Evolutionary conservation across 352 stramenopile genomes (phyloP).

Genomic region (Phytopythium oedochilum): DNA sequence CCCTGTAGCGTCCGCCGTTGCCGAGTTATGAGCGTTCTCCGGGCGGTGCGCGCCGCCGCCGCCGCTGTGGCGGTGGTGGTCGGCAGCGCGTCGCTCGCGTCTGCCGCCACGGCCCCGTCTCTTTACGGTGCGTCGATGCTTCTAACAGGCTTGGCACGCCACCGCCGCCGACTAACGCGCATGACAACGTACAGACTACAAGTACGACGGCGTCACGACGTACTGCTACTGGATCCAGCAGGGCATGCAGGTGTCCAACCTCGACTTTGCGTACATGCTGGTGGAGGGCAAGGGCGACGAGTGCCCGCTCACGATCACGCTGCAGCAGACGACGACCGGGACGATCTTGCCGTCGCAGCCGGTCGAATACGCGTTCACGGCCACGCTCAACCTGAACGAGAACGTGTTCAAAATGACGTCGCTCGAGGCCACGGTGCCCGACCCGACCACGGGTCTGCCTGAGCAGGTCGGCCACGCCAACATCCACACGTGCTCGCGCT

Average conservation of each 20-base stretch:
- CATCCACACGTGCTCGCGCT: slow-evolving; percentile 64
- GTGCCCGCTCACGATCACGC: slow-evolving; percentile 55
- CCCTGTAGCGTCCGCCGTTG: background rate
- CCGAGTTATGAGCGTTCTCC: slow-evolving; percentile 1
- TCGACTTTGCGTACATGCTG: slow-evolving; percentile 70
- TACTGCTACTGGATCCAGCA: slow-evolving; percentile 82
- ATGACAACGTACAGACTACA: slow-evolving; percentile 43
- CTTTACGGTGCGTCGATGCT: slow-evolving; percentile 43
- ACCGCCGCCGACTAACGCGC: background rate
- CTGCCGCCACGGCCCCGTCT: slow-evolving; percentile 29
- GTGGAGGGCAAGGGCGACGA: slow-evolving; percentile 30
- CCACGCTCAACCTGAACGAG: slow-evolving; percentile 63
- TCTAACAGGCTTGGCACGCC: no score
- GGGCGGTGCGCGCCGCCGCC: slow-evolving; percentile 6
- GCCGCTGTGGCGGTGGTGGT: slow-evolving; percentile 15
- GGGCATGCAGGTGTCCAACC: slow-evolving; percentile 59
- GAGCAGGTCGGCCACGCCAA: slow-evolving; percentile 75
- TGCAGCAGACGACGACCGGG: slow-evolving; percentile 40
- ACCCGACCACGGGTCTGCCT: slow-evolving; percentile 44
- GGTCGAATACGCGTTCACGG: slow-evolving; percentile 69
- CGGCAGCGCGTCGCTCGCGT: slow-evolving; percentile 9
- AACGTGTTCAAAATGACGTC: slow-evolving; percentile 65
- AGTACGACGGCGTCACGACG: slow-evolving; percentile 69
- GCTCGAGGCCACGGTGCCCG: slow-evolving; percentile 47
- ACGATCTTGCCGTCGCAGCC: slow-evolving; percentile 21